Percentiles rank a stretch among this genome's conserved stretches.
These are phyloP conservation scores for Yarrowia yakushimensis DNA, from an alignment of 805 yeast species.

Conservation along the genomic window DNA sequence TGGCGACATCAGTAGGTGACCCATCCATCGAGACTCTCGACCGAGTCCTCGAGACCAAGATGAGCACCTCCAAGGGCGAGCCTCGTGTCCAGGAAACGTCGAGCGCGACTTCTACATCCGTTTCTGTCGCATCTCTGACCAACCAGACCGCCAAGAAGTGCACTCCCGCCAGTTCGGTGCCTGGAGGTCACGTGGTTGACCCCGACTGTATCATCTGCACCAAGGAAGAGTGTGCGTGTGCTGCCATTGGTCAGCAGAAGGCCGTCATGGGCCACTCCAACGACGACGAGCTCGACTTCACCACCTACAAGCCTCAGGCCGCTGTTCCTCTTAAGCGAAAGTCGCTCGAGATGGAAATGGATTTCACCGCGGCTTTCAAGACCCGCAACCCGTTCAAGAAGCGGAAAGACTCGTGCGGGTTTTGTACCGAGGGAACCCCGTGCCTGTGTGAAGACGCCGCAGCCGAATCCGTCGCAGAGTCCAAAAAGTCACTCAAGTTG, in stretches of 20 bases:
- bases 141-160: background rate
- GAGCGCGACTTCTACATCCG: background rate
- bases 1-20: slow-evolving; percentile 27
- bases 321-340: slow-evolving; percentile 11
- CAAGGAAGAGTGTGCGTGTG: slow-evolving; percentile 69
- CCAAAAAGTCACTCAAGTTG: slow-evolving; percentile 28
- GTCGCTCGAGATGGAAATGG: slow-evolving; percentile 45
- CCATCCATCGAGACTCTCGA: slow-evolving; percentile 37
- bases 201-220: slow-evolving; percentile 61
- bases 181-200: slow-evolving; percentile 26
- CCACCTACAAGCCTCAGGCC: slow-evolving; percentile 14
- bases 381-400: slow-evolving; percentile 25
- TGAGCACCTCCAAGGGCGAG: background rate
- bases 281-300: slow-evolving; percentile 17
- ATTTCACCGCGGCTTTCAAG: slow-evolving; percentile 47
- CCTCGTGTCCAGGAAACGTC: background rate
- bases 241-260: slow-evolving; percentile 36
- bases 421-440: slow-evolving; percentile 87
- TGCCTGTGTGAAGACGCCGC: slow-evolving; percentile 84
- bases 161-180: background rate
- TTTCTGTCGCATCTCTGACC: background rate
- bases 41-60: slow-evolving; percentile 35
- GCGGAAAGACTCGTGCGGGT: slow-evolving; percentile 68
- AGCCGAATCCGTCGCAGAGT: background rate
- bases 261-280: slow-evolving; percentile 4